Evolutionary conservation across 352 stramenopile genomes (phyloP).

Genomic region (Phytopythium kandeliae): DNA sequence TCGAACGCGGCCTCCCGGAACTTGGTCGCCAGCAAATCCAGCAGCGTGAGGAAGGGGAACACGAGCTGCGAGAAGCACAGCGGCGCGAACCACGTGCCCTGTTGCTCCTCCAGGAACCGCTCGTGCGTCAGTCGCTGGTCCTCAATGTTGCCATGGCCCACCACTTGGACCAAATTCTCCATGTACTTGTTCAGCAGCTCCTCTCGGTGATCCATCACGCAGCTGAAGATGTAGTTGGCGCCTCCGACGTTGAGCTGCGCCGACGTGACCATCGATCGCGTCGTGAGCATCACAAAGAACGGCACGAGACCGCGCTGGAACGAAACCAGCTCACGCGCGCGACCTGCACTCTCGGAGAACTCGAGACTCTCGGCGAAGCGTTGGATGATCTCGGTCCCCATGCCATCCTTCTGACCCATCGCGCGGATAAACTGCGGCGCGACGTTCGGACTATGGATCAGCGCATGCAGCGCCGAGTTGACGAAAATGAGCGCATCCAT

Average conservation of each 20-base stretch:
- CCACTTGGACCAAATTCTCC: slow-evolving; percentile 22
- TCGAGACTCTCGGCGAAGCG: slow-evolving; percentile 14
- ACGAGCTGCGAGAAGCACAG: slow-evolving; percentile 34
- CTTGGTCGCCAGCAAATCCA: slow-evolving; percentile 34
- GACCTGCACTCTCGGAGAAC: slow-evolving; percentile 26
- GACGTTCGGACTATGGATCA: slow-evolving; percentile 16
- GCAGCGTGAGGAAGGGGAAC: slow-evolving; percentile 27
- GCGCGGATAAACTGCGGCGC: slow-evolving; percentile 28
- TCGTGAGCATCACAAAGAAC: slow-evolving; percentile 34
- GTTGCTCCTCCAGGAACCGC: slow-evolving; percentile 16
- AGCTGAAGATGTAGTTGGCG: slow-evolving; percentile 33
- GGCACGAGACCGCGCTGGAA: slow-evolving; percentile 31
- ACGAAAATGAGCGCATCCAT: slow-evolving; percentile 33
- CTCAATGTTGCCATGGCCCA: slow-evolving; percentile 24
- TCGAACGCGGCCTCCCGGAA: slow-evolving; percentile 47
- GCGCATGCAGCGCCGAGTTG: slow-evolving; percentile 34
- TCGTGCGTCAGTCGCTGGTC: slow-evolving; percentile 14
- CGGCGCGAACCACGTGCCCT: slow-evolving; percentile 23
- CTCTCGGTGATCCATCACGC: slow-evolving; percentile 14
- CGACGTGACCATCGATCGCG: slow-evolving; percentile 21
- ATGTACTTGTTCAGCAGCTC: slow-evolving; percentile 25
- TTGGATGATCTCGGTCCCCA: slow-evolving; percentile 20
- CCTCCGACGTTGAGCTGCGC: slow-evolving; percentile 4
- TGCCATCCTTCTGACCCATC: slow-evolving; percentile 20
- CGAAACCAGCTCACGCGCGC: slow-evolving; percentile 19